Evolutionary conservation across 2,329 filamentous ascomycete genomes (phyloP).

Genomic region (Aspergillus cejpii): DNA sequence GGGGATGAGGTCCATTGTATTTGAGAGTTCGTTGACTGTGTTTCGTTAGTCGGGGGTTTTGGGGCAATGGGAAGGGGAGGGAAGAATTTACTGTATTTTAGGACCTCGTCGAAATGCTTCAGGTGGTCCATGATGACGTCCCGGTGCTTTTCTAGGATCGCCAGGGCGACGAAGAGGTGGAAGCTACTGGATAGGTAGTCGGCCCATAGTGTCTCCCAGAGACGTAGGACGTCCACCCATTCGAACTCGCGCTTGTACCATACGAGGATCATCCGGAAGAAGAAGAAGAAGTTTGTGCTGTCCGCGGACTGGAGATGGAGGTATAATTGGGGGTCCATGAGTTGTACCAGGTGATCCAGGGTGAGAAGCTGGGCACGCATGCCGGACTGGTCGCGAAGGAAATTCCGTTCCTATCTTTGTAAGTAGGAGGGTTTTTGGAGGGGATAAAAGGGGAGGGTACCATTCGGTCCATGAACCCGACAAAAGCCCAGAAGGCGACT

Average conservation of each 20-base stretch:
- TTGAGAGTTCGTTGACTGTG: conserved; percentile 86
- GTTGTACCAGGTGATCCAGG: conserved; percentile 88
- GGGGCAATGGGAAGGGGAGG: background rate
- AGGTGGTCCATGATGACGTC: conserved; percentile 94
- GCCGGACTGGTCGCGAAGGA: conserved; percentile 87
- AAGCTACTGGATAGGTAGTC: conserved; percentile 85
- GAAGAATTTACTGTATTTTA: conserved; percentile 74
- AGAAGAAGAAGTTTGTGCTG: conserved; percentile 99
- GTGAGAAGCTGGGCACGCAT: conserved; percentile 90
- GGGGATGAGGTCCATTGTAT: conserved; percentile 81
- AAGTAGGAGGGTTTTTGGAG: background rate
- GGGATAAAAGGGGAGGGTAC: conserved; percentile 28
- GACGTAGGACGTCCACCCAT: conserved; percentile 74
- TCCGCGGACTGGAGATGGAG: conserved; percentile 82
- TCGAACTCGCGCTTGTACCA: conserved; percentile 98
- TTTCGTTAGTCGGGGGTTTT: background rate
- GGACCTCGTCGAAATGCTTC: conserved; percentile 88
- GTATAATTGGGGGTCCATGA: conserved; percentile 94
- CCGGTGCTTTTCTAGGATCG: conserved; percentile 92
- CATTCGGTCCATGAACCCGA: conserved; percentile 96
- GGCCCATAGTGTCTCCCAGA: conserved; percentile 95
- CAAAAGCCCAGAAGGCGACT: conserved; percentile 93
- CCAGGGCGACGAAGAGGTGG: conserved; percentile 87
- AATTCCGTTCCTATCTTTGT: conserved; percentile 67
- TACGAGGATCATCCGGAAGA: conserved; percentile 97